These are phyloP conservation scores for Pestalotiopsis sp. DNA, from an alignment of 2,329 filamentous ascomycete species.

Conservation along the genomic window DNA sequence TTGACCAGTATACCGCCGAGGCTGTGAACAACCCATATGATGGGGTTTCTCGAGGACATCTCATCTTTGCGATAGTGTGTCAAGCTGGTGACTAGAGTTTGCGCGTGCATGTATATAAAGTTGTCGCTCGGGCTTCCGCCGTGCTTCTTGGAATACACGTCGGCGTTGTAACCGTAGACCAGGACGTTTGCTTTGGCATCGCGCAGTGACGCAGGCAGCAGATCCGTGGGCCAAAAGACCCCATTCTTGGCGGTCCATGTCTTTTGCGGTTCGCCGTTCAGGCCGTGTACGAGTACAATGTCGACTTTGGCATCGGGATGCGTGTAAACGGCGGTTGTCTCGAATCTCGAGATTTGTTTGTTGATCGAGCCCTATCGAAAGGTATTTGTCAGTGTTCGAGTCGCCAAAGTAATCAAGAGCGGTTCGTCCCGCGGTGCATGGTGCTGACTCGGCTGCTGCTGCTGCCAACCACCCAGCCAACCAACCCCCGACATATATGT, in stretches of 20 bases:
- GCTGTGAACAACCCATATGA: slow-evolving; percentile 77
- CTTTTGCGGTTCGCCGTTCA: slow-evolving; percentile 65
- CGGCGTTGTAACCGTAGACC: slow-evolving; percentile 76
- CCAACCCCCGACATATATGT: not conserved
- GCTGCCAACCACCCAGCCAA: not conserved
- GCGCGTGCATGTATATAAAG: slow-evolving; percentile 70
- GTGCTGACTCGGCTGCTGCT: not conserved
- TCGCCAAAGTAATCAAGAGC: not conserved
- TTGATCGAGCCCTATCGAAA: slow-evolving; percentile 47
- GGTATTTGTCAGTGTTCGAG: not conserved
- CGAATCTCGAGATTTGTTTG: slow-evolving; percentile 54
- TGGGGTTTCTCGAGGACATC: slow-evolving; percentile 61
- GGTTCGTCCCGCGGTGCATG: slow-evolving; percentile 10
- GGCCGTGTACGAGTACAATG: slow-evolving; percentile 72
- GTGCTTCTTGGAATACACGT: slow-evolving; percentile 53
- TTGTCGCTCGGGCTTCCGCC: slow-evolving; percentile 63
- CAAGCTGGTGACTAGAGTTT: slow-evolving; percentile 65
- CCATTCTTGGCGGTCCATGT: slow-evolving; percentile 63
- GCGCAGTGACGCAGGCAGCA: slow-evolving; percentile 63
- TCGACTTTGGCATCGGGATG: slow-evolving; percentile 62
- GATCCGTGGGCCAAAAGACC: slow-evolving; percentile 70
- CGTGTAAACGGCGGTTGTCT: slow-evolving; percentile 60
- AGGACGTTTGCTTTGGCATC: slow-evolving; percentile 63
- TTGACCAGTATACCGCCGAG: slow-evolving; percentile 75
- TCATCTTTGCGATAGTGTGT: slow-evolving; percentile 63